Evolutionary conservation across 768 basidiomycete species (phyloP), one percentile per base, ranked within the genome.

Genomic region (Clavaria fumosa): DNA sequence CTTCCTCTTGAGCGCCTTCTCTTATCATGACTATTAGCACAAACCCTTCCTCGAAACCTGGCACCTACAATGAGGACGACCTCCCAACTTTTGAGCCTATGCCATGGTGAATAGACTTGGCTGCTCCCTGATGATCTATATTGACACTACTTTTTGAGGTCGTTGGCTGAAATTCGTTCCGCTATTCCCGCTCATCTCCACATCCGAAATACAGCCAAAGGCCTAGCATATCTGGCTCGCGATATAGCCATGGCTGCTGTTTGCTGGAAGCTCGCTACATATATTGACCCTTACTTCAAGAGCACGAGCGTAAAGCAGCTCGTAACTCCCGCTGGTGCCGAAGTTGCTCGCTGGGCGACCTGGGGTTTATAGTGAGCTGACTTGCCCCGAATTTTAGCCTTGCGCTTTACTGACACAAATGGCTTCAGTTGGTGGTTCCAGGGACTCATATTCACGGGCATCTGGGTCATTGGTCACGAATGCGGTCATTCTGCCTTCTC

Each of bases 391-490:
- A 4, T 23, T 19, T 20, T 9, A 14, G 4, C 9, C n/a, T 4
- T 37, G 22, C 7, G 15, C 11, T 5, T 10, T 37, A 11, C n/a
- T n/a, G n/a, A n/a, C n/a, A 4, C 12, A 4, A 11, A 19, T 38
- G 2, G 35, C 35, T 37, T 18, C 38, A 70, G 69, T 46, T 73
- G 70, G 69, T 73, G 70, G 71, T 70, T 71, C 48, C 71, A 73
- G 50, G 69, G 69, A 11, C 59, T 72, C n/a, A 63, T 69, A 21
- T 66, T 72, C 41, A 69, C 69, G 3, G 71, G 70, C 5, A 59
- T 72, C 26, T 73, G 70, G 70, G 69, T 72, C 21, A 69, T 73
- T 31, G 71, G 71, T 14, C 71, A 73, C 42, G 71, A 73, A 67
- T 71, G 70, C 45, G 70, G 70, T 7, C 71, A 74, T 48, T 64